Evolutionary conservation across 352 stramenopile species (phyloP), one percentile per base, ranked within the genome.

Genomic region (Globisporangium nagaii): DNA sequence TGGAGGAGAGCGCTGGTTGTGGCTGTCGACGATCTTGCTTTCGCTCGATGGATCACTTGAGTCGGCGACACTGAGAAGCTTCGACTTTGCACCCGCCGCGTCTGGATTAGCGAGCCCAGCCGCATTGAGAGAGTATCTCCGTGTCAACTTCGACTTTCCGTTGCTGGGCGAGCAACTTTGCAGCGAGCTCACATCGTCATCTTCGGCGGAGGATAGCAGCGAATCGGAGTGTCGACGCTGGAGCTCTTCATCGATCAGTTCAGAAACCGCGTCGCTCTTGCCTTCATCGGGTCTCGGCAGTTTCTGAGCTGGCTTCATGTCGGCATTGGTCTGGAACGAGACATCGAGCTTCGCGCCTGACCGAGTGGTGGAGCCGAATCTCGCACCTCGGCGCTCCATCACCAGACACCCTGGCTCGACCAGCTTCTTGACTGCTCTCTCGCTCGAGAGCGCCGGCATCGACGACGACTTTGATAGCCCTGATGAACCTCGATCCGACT

Each of bases 371-470:
- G 39, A 57, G 25, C 39, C 22, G n/a, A 34, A 37, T 12, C 5
- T 48, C 24, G 31, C 52, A 56, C 55, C 53, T 37, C 70, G 59
- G 5, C 58, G 43, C 36, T 70, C 68, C 39, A 82, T 59, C 52
- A 75, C 56, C 37, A 82, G 39, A 43, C 53, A 58, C 0, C 72
- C 69, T 52, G 65, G 55, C 47, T 76, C 62, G 43, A 76, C 53
- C 22, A 86, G 41, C 52, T 66, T 53, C 41, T 65, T 59, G 41
- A 61, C 6, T 55, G 53, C 40, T 30, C 53, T 56, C 19, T 39
- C 47, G 19, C 57, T 56, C 13, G 47, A 22, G 9, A 79, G 36
- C 9, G 65, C 36, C 3, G 78, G 75, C 4, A 58, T 67, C 13
- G 75, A 86, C 17, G 56, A 41, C 10, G 55, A 71, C 54, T 67